These are phyloP conservation scores for Forsythia viridissima DNA, from an alignment of 257 asterid species.

Conservation along the genomic window DNA sequence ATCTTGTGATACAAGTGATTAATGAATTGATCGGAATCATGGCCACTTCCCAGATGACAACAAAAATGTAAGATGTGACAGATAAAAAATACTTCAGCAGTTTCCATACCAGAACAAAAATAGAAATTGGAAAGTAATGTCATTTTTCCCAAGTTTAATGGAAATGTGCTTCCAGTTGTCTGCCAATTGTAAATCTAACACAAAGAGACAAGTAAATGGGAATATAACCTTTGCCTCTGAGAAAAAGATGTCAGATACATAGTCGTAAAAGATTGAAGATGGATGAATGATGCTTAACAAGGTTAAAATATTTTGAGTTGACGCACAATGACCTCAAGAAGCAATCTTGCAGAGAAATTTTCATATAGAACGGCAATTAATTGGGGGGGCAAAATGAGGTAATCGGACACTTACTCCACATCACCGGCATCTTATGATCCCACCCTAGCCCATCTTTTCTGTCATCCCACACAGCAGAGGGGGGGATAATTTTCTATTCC, in stretches of 20 bases:
- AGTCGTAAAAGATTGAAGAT: neutral
- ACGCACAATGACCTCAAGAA: neutral
- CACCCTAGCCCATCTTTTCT: neutral
- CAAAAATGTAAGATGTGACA: neutral
- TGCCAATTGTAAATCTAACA: neutral
- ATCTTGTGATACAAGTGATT: neutral
- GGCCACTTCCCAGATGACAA: neutral
- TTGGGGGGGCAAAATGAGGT: neutral
- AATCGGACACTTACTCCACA: neutral
- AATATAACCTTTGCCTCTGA: neutral
- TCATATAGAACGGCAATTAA: neutral
- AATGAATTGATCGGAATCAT: neutral
- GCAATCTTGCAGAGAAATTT: neutral
- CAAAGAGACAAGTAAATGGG: neutral
- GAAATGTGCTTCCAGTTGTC: neutral
- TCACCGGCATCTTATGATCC: neutral
- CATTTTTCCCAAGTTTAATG: neutral
- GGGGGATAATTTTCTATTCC: neutral
- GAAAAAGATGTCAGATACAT: neutral
- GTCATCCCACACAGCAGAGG: neutral
- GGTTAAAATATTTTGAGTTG: neutral
- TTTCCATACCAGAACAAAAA: neutral
- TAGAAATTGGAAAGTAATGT: neutral
- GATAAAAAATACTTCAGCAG: neutral
- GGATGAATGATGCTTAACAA: neutral